phyloP scores from a whole-genome alignment of 2,329 filamentous ascomycete species.

The Mycosphaerella sp. region DNA sequence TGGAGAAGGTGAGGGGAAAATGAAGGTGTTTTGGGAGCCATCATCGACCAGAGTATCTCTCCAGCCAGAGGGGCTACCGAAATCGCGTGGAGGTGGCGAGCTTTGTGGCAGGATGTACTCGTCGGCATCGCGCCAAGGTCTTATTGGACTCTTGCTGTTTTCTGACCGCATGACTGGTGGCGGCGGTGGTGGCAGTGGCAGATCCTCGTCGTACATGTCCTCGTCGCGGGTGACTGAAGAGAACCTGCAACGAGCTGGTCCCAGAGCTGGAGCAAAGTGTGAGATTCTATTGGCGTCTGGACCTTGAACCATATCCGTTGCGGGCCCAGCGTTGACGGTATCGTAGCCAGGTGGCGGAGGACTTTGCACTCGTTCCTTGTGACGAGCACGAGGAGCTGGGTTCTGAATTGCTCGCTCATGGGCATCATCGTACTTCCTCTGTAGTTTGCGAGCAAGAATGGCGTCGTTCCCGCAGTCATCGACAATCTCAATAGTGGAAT shows the following conservation, averaged over 20 bases:
- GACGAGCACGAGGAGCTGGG: background rate
- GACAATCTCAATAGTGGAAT: background rate
- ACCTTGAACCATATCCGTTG: conserved; percentile 7
- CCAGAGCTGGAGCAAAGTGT: conserved; percentile 5
- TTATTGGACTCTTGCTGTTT: background rate
- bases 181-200: background rate
- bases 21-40: background rate
- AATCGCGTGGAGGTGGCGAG: background rate
- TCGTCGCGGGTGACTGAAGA: conserved; percentile 8
- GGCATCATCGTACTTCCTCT: conserved; percentile 7
- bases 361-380: conserved; percentile 1
- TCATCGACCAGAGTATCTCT: background rate
- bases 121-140: background rate
- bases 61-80: conserved; percentile 1
- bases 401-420: conserved; percentile 4
- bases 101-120: conserved; percentile 1
- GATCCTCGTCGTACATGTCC: background rate
- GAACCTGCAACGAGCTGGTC: conserved; percentile 4
- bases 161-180: background rate
- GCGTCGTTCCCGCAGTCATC: conserved; percentile 6
- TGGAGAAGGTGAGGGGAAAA: background rate
- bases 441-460: conserved; percentile 1
- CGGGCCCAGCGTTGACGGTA: conserved; percentile 1
- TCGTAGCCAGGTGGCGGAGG: conserved; percentile 4
- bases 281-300: conserved; percentile 3